Evolutionary conservation across 2,329 filamentous ascomycete species (phyloP).

Genomic region (Fusarium concolor): DNA sequence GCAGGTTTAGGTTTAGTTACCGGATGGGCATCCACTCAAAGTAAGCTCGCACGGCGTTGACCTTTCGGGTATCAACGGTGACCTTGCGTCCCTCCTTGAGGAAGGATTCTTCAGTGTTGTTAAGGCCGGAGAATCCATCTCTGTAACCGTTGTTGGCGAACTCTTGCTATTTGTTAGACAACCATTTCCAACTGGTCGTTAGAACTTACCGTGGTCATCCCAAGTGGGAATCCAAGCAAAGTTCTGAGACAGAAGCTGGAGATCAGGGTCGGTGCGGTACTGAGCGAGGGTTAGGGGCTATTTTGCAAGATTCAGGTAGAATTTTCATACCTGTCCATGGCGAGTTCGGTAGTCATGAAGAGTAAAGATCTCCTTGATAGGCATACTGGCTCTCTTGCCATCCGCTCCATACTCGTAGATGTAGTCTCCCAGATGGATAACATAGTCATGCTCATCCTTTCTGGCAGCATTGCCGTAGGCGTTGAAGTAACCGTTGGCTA

Average conservation of each 20-base stretch:
- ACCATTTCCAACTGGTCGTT: accelerated
- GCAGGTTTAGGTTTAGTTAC: conserved; percentile 54
- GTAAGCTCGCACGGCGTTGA: conserved; percentile 77
- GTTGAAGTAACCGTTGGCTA: conserved; percentile 65
- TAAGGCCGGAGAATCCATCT: conserved; percentile 69
- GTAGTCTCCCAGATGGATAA: conserved; percentile 69
- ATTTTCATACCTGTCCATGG: conserved; percentile 22
- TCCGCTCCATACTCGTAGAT: conserved; percentile 68
- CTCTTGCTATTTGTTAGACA: conserved; percentile 44
- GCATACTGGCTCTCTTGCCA: conserved; percentile 45
- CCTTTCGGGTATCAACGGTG: conserved; percentile 78
- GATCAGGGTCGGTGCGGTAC: conserved; percentile 57
- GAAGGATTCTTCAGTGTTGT: conserved; percentile 58
- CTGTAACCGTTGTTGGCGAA: conserved; percentile 74
- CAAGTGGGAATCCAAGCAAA: conserved; percentile 61
- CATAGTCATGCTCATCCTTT: conserved; percentile 70
- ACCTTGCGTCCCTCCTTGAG: conserved; percentile 47
- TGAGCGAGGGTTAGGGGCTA: conserved; percentile 40
- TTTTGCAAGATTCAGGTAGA: accelerated
- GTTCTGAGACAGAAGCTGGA: conserved; percentile 55
- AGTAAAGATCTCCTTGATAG: conserved; percentile 30
- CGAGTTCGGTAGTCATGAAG: conserved; percentile 58
- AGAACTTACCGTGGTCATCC: conserved; percentile 40
- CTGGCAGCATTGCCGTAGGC: conserved; percentile 68
- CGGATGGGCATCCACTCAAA: conserved; percentile 68